phyloP scores from a whole-genome alignment of 148 eudicot genomes.

The Vaccinium darrowii region DNA sequence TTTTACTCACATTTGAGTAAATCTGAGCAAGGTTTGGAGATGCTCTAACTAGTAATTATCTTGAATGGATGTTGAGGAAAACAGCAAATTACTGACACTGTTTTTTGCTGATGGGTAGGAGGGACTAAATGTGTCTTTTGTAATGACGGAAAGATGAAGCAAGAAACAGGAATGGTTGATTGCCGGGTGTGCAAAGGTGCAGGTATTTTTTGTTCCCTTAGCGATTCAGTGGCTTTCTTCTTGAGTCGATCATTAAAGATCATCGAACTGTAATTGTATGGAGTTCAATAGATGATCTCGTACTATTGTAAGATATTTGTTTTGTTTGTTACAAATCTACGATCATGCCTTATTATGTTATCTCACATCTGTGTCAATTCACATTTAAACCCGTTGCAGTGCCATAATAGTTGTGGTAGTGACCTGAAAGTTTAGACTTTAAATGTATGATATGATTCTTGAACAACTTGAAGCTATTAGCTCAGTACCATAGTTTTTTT shows the following conservation, averaged over 20 bases:
- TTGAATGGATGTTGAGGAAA: background rate
- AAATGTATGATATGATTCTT: background rate
- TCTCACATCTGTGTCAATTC: background rate
- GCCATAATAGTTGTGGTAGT: background rate
- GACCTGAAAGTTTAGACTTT: background rate
- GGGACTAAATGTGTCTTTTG: constrained; percentile 99
- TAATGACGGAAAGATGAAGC: constrained; percentile 88
- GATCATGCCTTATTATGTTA: background rate
- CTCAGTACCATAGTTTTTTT: background rate
- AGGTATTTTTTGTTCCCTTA: constrained; percentile 48
- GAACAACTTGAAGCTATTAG: background rate
- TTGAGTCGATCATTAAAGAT: background rate
- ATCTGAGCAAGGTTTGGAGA: too few species aligned
- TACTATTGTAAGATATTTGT: background rate
- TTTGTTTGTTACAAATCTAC: too few species aligned
- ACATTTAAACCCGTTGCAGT: background rate
- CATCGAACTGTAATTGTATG: background rate
- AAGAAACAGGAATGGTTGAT: constrained; percentile 78
- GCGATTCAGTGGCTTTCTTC: background rate
- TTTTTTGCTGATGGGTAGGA: constrained; percentile 43
- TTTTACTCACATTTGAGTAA: too few species aligned
- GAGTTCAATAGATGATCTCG: background rate
- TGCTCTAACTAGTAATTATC: constrained; percentile 10
- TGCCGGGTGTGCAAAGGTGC: constrained; percentile 99
- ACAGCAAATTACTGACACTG: constrained; percentile 1